phyloP scores from a whole-genome alignment of 768 basidiomycete genomes.

The Termitomyces titanicus region DNA sequence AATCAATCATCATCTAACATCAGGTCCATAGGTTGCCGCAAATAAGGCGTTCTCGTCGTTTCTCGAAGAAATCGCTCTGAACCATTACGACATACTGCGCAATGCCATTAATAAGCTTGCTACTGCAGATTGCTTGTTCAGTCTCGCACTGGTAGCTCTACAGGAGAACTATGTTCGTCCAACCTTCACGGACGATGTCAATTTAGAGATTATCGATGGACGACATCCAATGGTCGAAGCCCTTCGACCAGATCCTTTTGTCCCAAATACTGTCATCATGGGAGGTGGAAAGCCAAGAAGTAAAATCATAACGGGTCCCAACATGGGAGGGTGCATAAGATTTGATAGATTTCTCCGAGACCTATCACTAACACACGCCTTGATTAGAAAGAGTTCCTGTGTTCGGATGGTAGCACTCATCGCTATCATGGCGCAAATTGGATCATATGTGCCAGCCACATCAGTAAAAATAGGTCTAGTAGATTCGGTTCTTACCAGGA shows the following conservation, averaged over 20 bases:
- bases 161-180: conserved; percentile 78
- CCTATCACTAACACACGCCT: neutral
- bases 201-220: conserved; percentile 74
- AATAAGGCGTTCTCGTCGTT: conserved; percentile 65
- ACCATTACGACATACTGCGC: conserved; percentile 69
- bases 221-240: conserved; percentile 93
- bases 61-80: conserved; percentile 61
- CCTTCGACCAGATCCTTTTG: conserved; percentile 74
- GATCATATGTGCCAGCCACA: conserved; percentile 84
- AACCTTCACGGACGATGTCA: conserved; percentile 60
- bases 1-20: neutral
- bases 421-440: conserved; percentile 86
- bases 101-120: conserved; percentile 80
- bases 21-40: conserved; percentile 45
- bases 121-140: conserved; percentile 80
- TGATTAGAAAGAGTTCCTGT: conserved; percentile 71
- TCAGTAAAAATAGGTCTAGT: conserved; percentile 73
- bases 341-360: neutral
- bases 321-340: conserved; percentile 66
- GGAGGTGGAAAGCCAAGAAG: conserved; percentile 48
- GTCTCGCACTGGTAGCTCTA: conserved; percentile 77
- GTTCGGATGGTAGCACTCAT: conserved; percentile 79
- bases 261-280: conserved; percentile 76
- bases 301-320: conserved; percentile 81
- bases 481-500: conserved; percentile 83